phyloP scores from a whole-genome alignment of 2,329 filamentous ascomycete species.

The Colletotrichum simmondsii region DNA sequence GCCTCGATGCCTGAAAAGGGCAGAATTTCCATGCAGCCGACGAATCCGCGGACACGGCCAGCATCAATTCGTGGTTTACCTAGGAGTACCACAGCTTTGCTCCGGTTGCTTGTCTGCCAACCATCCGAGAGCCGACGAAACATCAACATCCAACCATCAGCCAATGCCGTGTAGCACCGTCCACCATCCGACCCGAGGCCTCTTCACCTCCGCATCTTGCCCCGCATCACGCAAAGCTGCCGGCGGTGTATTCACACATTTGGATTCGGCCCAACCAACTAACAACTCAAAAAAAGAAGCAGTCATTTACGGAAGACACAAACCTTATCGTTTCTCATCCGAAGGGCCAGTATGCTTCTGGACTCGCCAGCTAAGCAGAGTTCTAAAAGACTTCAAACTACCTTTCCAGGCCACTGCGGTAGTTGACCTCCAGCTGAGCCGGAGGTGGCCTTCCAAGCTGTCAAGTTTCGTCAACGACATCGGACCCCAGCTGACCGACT shows the following conservation, averaged over 20 bases:
- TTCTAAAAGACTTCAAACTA: neutral
- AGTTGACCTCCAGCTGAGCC: neutral
- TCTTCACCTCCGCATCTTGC: neutral
- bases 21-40: constrained; percentile 1
- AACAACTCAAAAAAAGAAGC: neutral
- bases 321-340: constrained; percentile 1
- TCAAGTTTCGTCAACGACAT: constrained; percentile 30
- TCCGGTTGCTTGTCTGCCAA: neutral
- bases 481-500: constrained; percentile 12
- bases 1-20: neutral
- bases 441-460: constrained; percentile 7
- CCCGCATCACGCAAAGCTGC: neutral
- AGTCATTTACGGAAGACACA: neutral
- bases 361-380: constrained; percentile 14
- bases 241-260: neutral
- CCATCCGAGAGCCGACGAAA: constrained; percentile 34
- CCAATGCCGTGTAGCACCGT: constrained; percentile 22
- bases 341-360: constrained; percentile 8
- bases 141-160: constrained; percentile 13
- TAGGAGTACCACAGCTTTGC: neutral
- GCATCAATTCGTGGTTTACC: neutral
- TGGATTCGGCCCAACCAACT: neutral
- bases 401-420: neutral
- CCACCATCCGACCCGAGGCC: constrained; percentile 11
- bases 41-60: neutral